Base-by-base conservation (phyloP, 2,329 filamentous ascomycete genomes). In the Diaporthe nobilis region DNA sequence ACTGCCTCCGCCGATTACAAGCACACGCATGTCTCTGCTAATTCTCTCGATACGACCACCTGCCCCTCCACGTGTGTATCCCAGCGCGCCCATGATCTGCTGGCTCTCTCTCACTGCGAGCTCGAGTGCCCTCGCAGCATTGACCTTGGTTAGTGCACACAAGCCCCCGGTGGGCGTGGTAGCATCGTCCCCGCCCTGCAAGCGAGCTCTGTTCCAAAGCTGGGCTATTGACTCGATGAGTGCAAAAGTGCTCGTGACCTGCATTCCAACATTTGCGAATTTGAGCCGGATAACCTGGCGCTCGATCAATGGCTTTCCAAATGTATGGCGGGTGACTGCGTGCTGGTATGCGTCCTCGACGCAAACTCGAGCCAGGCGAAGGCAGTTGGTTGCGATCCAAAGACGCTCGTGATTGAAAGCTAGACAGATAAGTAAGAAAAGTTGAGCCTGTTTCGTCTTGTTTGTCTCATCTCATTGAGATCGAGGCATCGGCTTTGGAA, bases 331-430 rank as follows among this genome's bases (percentile, higher is more conserved):
- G 5, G 81, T 85, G 67, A 83, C 82, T 7, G 88, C 88, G 78
- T 90, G 86, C 1, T 80, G 81, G 74, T 87, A 86, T 0, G 88
- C 86, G 75, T 89, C 86, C 58, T 88, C 86, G 6, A 86, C 81
- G 75, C 88, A 90, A 0, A 89, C 85, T 4, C 90, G 85, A 1
- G 89, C 87, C 78, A 90, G 86, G 42, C 90, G 85, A 61, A 91
- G 88, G 63, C 87, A 87, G 37, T 86, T 86, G 4, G 88, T 86
- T 2, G 88, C 86, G 80, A 92, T 86, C 79, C 88, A 86, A 75
- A 88, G 89, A 9, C 90, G 84, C 79, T 92, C 90, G 37, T 87
- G 84, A 74, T 89, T 89, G 80, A 89, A 89, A 78, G 92, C 93
- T 78, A 85, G 92, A 49, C 7, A 20, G 1, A 8, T 20, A 1